Conservation (phyloP, 2,329 filamentous ascomycete species). For the Hypoxylon sp. region DNA sequence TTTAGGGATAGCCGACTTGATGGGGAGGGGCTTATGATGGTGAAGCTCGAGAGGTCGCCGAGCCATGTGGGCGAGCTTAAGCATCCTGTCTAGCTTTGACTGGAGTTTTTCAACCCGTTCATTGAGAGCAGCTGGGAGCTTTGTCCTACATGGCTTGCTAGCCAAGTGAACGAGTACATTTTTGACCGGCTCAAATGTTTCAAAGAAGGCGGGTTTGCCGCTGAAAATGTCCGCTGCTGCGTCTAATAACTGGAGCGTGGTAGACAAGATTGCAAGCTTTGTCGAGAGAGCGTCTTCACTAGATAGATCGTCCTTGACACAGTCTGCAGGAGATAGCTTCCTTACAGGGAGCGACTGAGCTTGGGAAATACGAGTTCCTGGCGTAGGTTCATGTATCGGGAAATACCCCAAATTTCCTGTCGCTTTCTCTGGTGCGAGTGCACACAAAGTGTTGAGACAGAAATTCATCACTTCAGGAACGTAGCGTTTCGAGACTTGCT, state of each 20-base stretch:
- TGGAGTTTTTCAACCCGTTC: constrained; percentile 61
- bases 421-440: constrained; percentile 72
- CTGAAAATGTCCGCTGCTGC: constrained; percentile 81
- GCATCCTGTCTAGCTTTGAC: constrained; percentile 66
- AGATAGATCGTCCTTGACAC: constrained; percentile 56
- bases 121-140: constrained; percentile 63
- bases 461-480: constrained; percentile 91
- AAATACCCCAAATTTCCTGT: constrained; percentile 68
- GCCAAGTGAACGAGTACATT: constrained; percentile 73
- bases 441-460: constrained; percentile 79
- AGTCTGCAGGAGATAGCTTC: constrained; percentile 73
- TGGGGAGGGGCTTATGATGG: constrained; percentile 88
- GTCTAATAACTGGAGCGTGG: constrained; percentile 76
- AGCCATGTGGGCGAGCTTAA: constrained; percentile 73
- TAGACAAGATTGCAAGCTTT: constrained; percentile 72
- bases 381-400: constrained; percentile 71
- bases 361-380: constrained; percentile 65
- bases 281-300: constrained; percentile 54
- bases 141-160: constrained; percentile 66
- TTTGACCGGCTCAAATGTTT: constrained; percentile 80
- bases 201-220: constrained; percentile 79
- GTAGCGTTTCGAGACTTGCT: constrained; percentile 86
- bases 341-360: constrained; percentile 61
- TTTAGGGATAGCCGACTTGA: constrained; percentile 90
- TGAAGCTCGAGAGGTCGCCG: constrained; percentile 90